Percentiles rank a stretch among this genome's conserved stretches.
Evolutionary conservation across 768 basidiomycete genomes (phyloP).

Genomic region (Psilocybe cubensis): DNA sequence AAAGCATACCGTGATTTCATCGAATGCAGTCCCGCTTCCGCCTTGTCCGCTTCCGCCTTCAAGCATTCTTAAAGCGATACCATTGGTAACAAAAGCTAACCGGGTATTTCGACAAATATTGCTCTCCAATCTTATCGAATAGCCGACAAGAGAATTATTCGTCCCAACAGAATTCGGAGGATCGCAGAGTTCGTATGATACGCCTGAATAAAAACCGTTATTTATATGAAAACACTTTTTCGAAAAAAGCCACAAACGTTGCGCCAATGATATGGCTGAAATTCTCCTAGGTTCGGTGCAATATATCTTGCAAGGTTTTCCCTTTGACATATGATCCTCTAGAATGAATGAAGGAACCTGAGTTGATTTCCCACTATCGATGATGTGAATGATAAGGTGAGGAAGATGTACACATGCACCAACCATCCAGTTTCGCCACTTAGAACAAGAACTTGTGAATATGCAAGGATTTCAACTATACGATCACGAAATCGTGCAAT

Average conservation of each 20-base stretch:
- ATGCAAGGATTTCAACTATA: slow-evolving; percentile 71
- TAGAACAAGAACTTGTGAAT: slow-evolving; percentile 84
- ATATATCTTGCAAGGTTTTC: slow-evolving; percentile 85
- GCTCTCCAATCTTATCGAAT: slow-evolving; percentile 92
- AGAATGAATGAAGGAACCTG: slow-evolving; percentile 94
- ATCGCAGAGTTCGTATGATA: slow-evolving; percentile 93
- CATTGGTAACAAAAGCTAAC: slow-evolving; percentile 87
- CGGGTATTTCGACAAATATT: slow-evolving; percentile 80
- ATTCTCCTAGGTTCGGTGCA: slow-evolving; percentile 97
- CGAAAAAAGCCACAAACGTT: slow-evolving; percentile 48
- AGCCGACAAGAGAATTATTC: slow-evolving; percentile 81
- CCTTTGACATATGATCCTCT: slow-evolving; percentile 83
- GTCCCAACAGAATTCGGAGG: slow-evolving; percentile 78
- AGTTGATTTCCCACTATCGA: slow-evolving; percentile 90
- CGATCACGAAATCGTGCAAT: slow-evolving; percentile 82
- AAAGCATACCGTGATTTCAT: slow-evolving; percentile 85
- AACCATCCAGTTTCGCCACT: slow-evolving; percentile 55
- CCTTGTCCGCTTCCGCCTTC: slow-evolving; percentile 76
- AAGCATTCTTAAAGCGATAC: slow-evolving; percentile 96
- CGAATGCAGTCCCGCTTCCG: slow-evolving; percentile 81
- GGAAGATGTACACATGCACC: slow-evolving; percentile 10
- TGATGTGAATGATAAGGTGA: not conserved
- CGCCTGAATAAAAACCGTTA: slow-evolving; percentile 42
- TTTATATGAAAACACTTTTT: not conserved
- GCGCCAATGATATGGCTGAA: slow-evolving; percentile 93